Base-by-base conservation (phyloP, 1,139 yeast genomes). In the Candida dubliniensis region DNA sequence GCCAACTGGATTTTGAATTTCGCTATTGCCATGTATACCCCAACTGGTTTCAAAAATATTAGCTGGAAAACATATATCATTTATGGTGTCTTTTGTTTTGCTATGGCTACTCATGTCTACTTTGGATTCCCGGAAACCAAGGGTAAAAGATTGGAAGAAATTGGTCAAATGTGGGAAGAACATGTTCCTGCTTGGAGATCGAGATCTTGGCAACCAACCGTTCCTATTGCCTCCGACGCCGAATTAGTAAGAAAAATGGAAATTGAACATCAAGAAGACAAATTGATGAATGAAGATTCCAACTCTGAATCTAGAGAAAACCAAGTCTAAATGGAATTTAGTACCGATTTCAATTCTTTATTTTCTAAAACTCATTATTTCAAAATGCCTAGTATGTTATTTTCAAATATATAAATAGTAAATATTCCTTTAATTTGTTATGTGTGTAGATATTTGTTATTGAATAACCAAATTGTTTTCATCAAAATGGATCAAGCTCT, bases 111-210 rank as follows among this genome's bases (percentile, higher is more conserved):
- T 44, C 85, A 79, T 54, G 84, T 84, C 45, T 83, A 66, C 71
- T 77, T 86, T 72, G 84, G 77, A 65, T 82, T 79, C 79, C 74
- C 83, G 51, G 81, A 79, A 62, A 82, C 87, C 29, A 78, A 71
- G 58, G 83, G 84, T 45, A 77, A 75, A 64, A 71, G 85, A 48
- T 72, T 82, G 70, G 87, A 82, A 66, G 84, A 81, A 63, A 71
- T 81, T 49, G 83, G 76, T 25, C 76, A 78, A 69, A 69, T 81
- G 70, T 82, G 84, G 80, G 75, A 64, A 23, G 76, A 77, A 50
- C 59, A 67, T 27, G 60, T 81, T 47, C 85, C 85, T 48, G 85
- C 87, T 33, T 81, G 87, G 86, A 73, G 66, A 56, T 61, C 83
- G 18, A 55, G 62, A 38, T 52, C 58, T 36, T 71, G 74, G 73